Conservation (phyloP, 139 green algal species). For the Chlorella vulgaris region DNA sequence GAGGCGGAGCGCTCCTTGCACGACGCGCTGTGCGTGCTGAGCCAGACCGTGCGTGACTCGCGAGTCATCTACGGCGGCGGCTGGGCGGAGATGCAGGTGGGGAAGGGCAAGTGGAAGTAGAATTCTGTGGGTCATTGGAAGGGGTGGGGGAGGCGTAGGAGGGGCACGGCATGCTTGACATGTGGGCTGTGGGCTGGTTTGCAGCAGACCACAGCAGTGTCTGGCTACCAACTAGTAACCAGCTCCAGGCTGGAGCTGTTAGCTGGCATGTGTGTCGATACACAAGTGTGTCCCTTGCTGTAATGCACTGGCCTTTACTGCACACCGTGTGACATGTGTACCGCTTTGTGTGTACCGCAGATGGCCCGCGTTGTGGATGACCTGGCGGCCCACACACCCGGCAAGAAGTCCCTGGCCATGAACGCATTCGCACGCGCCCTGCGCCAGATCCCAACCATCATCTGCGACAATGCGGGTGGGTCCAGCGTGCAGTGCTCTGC, state of each 20-base stretch:
- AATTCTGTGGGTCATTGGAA: neutral
- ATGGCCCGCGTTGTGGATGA: constrained; percentile 90
- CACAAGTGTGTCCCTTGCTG: too few relatives aligned
- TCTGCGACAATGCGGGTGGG: constrained; percentile 94
- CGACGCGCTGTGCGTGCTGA: constrained; percentile 98
- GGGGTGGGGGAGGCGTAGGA: neutral
- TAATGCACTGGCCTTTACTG: neutral
- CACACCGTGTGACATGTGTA: too few relatives aligned
- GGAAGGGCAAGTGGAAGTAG: too few relatives aligned
- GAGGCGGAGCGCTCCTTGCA: constrained; percentile 97
- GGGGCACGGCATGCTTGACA: neutral
- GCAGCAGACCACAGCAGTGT: too few relatives aligned
- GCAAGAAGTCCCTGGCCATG: constrained; percentile 95
- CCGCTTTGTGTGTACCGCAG: too few relatives aligned
- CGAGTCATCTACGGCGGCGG: constrained; percentile 94
- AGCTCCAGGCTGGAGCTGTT: too few relatives aligned
- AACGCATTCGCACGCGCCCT: constrained; percentile 91
- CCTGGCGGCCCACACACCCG: constrained; percentile 82
- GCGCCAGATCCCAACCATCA: constrained; percentile 90
- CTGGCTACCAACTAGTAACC: too few relatives aligned
- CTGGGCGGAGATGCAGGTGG: constrained; percentile 90
- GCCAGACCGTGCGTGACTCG: constrained; percentile 80
- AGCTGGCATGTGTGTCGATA: too few relatives aligned
- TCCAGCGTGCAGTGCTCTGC: neutral
- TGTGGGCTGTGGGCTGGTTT: too few relatives aligned